Evolutionary conservation across 139 green algal species (phyloP).

Genomic region (Coelastrella sp.): DNA sequence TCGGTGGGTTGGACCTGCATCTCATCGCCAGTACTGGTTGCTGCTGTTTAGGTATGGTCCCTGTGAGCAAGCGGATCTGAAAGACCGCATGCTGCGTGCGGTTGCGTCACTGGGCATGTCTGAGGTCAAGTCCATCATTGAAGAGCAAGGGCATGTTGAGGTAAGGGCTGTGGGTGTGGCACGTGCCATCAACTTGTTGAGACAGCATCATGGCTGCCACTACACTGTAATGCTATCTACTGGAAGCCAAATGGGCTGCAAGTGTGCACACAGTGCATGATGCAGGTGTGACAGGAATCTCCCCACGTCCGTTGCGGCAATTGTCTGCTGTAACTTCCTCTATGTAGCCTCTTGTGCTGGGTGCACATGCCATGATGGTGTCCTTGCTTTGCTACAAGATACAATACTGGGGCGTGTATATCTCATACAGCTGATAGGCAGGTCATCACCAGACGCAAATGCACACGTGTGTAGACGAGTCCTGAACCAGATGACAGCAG

Average conservation of each 20-base stretch:
- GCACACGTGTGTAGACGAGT: too few relatives aligned
- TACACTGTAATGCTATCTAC: neutral
- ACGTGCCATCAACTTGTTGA: neutral
- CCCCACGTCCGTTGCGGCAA: too few relatives aligned
- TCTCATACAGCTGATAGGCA: too few relatives aligned
- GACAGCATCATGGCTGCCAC: neutral
- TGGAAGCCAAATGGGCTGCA: neutral
- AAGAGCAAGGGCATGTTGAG: slow-evolving; percentile 86
- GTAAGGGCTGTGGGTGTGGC: slow-evolving; percentile 46
- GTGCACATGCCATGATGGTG: too few relatives aligned
- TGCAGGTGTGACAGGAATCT: neutral
- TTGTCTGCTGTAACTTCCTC: neutral
- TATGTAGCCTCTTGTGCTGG: too few relatives aligned
- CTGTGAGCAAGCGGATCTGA: slow-evolving; percentile 71
- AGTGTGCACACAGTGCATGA: neutral
- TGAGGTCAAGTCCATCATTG: slow-evolving; percentile 78
- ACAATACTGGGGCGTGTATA: too few relatives aligned
- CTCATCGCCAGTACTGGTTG: neutral
- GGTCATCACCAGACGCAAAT: too few relatives aligned
- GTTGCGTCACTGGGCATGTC: slow-evolving; percentile 69
- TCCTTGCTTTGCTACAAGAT: too few relatives aligned
- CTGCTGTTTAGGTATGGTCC: slow-evolving; percentile 75
- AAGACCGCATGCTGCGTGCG: slow-evolving; percentile 80
- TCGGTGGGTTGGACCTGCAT: neutral
- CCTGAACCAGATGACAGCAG: neutral